Percentiles rank a stretch among this genome's conserved stretches.
Conservation (phyloP, 208 protist genomes). For the Crithidia expoeki region DNA sequence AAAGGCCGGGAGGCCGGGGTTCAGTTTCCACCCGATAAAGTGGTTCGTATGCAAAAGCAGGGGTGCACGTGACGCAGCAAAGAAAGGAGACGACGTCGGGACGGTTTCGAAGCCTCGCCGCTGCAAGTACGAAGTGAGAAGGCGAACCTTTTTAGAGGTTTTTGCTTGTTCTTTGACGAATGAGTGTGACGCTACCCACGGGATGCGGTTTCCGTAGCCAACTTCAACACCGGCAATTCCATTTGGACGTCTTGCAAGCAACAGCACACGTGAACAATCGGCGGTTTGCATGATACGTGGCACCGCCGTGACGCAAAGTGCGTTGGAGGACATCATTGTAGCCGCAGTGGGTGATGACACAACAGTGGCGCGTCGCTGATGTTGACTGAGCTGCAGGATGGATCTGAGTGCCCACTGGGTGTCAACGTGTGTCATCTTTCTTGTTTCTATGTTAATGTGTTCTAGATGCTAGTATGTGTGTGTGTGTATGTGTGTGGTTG, state of each 20-base stretch:
- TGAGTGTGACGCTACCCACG: slow-evolving; percentile 5
- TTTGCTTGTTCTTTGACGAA: neutral
- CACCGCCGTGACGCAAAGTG: slow-evolving; percentile 18
- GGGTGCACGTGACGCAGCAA: slow-evolving; percentile 15
- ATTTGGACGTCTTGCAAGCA: slow-evolving; percentile 39
- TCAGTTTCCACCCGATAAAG: slow-evolving; percentile 65
- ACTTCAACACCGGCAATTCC: slow-evolving; percentile 44
- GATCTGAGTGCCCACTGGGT: slow-evolving; percentile 33
- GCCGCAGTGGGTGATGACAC: slow-evolving; percentile 1
- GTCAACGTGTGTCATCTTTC: slow-evolving; percentile 25
- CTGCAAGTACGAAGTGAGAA: slow-evolving; percentile 34
- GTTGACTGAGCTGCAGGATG: slow-evolving; percentile 36
- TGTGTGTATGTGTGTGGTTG: neutral
- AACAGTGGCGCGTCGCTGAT: slow-evolving; percentile 18
- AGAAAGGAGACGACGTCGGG: neutral
- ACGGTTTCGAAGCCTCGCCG: slow-evolving; percentile 30
- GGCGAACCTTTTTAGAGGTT: slow-evolving; percentile 20
- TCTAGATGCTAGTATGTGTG: neutral
- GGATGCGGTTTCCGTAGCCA: slow-evolving; percentile 14
- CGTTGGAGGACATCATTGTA: slow-evolving; percentile 2
- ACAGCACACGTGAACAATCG: slow-evolving; percentile 21
- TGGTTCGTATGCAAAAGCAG: slow-evolving; percentile 79
- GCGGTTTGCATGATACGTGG: slow-evolving; percentile 20
- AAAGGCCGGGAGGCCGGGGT: slow-evolving; percentile 31
- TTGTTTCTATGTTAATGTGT: slow-evolving; percentile 2